Conservation (phyloP, 164 flowering plant genomes). For the Saururus chinensis region DNA sequence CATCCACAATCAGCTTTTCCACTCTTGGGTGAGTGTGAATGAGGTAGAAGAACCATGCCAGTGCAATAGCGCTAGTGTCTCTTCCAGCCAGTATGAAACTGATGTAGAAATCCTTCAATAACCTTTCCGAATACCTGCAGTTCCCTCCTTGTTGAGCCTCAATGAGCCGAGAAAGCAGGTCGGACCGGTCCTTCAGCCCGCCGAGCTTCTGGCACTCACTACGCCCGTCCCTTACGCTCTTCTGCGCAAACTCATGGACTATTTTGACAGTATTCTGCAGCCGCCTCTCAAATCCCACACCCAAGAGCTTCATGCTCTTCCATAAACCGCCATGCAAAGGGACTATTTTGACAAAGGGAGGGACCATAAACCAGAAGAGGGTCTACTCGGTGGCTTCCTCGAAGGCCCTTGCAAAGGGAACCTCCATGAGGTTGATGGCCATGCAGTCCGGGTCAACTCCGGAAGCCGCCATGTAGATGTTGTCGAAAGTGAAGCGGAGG, state of each 20-base stretch:
- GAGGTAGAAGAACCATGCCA: conserved; percentile 34
- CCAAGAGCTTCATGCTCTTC: conserved; percentile 25
- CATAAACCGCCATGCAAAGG: too few species aligned
- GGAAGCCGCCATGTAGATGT: conserved; percentile 13
- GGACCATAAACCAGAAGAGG: conserved; percentile 17
- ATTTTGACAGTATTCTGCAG: background rate
- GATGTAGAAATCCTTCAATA: conserved; percentile 19
- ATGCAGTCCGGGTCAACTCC: conserved; percentile 21
- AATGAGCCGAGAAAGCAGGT: conserved; percentile 8
- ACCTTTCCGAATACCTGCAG: conserved; percentile 5
- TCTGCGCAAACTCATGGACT: background rate
- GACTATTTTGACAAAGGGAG: conserved; percentile 10
- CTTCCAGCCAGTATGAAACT: conserved; percentile 25
- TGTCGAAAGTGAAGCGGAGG: conserved; percentile 27
- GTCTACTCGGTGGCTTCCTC: conserved; percentile 19
- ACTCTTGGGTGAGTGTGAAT: conserved; percentile 19
- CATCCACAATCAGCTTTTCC: conserved; percentile 21
- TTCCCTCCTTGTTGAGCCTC: conserved; percentile 1
- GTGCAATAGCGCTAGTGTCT: conserved; percentile 23
- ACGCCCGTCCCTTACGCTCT: background rate
- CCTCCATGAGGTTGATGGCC: conserved; percentile 13
- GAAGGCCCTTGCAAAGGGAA: conserved; percentile 25
- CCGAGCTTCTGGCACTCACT: background rate
- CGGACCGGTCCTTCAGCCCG: background rate
- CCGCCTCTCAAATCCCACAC: conserved; percentile 15